These are phyloP conservation scores for Botrytis byssoidea DNA, from an alignment of 2,329 filamentous ascomycete species.

Conservation along the genomic window DNA sequence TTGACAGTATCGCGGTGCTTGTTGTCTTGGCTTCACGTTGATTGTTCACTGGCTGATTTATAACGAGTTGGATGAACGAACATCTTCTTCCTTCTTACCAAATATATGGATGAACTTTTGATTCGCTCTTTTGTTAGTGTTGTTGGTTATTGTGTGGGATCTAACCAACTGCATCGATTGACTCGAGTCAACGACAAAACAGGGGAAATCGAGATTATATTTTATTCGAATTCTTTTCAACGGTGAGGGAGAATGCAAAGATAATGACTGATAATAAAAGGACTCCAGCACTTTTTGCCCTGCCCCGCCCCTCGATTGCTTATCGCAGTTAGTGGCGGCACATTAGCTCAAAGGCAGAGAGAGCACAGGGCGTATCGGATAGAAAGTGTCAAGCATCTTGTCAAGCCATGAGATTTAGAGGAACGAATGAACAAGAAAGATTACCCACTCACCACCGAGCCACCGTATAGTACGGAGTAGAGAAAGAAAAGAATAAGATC, in stretches of 20 bases:
- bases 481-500: background rate
- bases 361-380: constrained; percentile 16
- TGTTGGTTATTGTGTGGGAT: background rate
- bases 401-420: constrained; percentile 1
- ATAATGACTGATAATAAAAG: background rate
- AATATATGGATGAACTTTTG: background rate
- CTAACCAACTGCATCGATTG: background rate
- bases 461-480: constrained; percentile 1
- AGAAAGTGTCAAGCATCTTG: background rate
- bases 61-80: background rate
- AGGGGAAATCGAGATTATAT: background rate
- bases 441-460: background rate
- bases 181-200: background rate
- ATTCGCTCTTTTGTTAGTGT: background rate
- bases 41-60: background rate
- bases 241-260: background rate
- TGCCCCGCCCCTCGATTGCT: constrained; percentile 11
- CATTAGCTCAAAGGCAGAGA: background rate
- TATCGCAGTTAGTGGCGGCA: constrained; percentile 14
- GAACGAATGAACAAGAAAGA: background rate
- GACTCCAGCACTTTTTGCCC: background rate
- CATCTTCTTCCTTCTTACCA: background rate
- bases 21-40: background rate
- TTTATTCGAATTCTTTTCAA: background rate
- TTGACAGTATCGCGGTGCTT: background rate